Evolutionary conservation across 1,284 basidiomycete genomes (phyloP), one percentile per base, ranked within the genome.

Genomic region (Moniliella sp.): DNA sequence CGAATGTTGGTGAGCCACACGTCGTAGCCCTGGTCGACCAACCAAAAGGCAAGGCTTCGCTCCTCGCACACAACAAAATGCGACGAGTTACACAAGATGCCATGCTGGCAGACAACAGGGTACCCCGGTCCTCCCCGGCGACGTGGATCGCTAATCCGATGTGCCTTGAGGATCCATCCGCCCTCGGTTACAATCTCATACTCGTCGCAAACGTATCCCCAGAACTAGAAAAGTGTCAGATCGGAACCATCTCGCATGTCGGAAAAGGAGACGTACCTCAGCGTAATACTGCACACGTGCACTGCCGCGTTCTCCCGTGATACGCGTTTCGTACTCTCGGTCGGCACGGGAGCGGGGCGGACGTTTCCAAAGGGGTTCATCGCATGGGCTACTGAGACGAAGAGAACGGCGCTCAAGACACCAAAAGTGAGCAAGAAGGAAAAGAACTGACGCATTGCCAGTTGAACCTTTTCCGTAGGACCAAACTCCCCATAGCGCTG

Each of bases 131-230:
- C 35, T 19, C 45, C 45, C 2, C 35, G 33, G 15, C 56, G 53
- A 23, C 56, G 56, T 18, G 53, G 53, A 30, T 58, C 56, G 3
- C 53, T 54, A 28, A 58, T 50, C 3, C 53, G 43, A 28, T 58
- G 54, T n/a, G 48, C 50, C 33, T 56, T 55, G 38, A 58, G 45
- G 32, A 57, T 50, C 56, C 56, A 58, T 16, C 56, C 56, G 7
- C 43, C 56, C 18, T 47, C 41, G 15, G 56, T 58, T 31, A 48
- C 36, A 25, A 58, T 51, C 14, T 58, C 56, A 33, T 57, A 48
- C 34, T 50, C 49, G 34, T 58, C 57, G 34, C 61, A 62, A 17
- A 50, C 37, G 45, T 62, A 62, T 5, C 61, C 61, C 46, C 50
- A 62, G 45, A 46, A 62, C 32, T 46, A 23, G 5, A 23, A 23